Base-by-base conservation (phyloP, 2,329 filamentous ascomycete species). In the Thelonectria rubi region DNA sequence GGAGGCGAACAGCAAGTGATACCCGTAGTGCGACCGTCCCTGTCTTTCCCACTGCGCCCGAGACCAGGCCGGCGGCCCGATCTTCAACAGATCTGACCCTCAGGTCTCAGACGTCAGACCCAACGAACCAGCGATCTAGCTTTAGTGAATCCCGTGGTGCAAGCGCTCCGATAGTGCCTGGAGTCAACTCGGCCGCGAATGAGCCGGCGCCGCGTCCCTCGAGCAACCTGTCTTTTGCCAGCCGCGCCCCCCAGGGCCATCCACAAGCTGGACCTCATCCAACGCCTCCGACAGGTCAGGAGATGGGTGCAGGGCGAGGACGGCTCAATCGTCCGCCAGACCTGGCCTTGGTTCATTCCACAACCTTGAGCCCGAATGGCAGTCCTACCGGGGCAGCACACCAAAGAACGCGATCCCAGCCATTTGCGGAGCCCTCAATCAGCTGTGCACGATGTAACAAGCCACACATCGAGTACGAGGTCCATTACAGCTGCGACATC, bases 401-500 rank as follows among this genome's bases (percentile, higher is more conserved):
- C 46, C 78, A 80, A 39, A 77, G 78, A 49, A 69, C 75, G 69
- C 73, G 80, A 72, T 76, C 83, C 64, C 79, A 86, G 69, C 77
- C 86, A 2, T 92, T 86, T 65, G 75, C 80, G 1, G 92, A 96
- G 71, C 92, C 93, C 1, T 87, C 86, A 1, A 86, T 97, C 52
- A 82, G 81, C 9, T 97, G 94, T 74, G 85, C 88, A 39, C 82
- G 86, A 10, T 98, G 94, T 74, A 79, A 82, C 18, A 90, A 85
- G 65, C 71, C 81, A 6, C 86, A 93, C 62, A 94, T 97, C 39
- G 90, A 97, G 73, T 93, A 97, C 69, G 88, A 92, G 9, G 79
- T 97, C 2, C 92, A 97, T 75, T 97, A 94, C 77, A 91, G 91
- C 73, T 98, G 94, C 76, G 76, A 79, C 2, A 81, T 82, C 51